Evolutionary conservation across 805 yeast species (phyloP).

Genomic region (Candida mattraensis): DNA sequence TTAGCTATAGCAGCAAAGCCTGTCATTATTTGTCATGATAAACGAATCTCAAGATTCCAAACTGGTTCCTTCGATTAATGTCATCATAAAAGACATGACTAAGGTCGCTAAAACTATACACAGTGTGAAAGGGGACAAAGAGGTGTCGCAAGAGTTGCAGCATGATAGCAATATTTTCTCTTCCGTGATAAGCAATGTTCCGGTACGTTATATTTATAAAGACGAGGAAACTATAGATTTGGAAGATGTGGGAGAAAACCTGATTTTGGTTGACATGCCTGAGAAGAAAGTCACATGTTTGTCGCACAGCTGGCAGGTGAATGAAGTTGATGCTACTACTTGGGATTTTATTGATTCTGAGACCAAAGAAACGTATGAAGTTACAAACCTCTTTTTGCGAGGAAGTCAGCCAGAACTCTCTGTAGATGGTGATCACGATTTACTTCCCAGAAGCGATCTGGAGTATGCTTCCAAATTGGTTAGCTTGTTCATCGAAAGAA

Average conservation of each 20-base stretch:
- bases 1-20: no score
- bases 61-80: no score
- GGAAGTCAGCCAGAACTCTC: slow-evolving; percentile 27
- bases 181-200: slow-evolving; percentile 2
- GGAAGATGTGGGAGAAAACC: slow-evolving; percentile 11
- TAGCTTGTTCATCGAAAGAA: slow-evolving; percentile 23
- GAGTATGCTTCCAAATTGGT: slow-evolving; percentile 22
- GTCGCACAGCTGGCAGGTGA: slow-evolving; percentile 17
- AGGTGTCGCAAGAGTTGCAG: slow-evolving; percentile 1
- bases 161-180: slow-evolving; percentile 1
- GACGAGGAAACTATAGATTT: slow-evolving; percentile 15
- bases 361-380: slow-evolving; percentile 3
- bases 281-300: slow-evolving; percentile 13
- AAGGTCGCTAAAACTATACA: no score
- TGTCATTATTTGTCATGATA: no score
- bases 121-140: no score
- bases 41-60: no score
- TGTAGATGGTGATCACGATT: slow-evolving; percentile 21
- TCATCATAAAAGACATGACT: no score
- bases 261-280: slow-evolving; percentile 1
- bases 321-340: slow-evolving; percentile 2
- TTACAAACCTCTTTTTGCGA: slow-evolving; percentile 13
- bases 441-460: slow-evolving; percentile 24
- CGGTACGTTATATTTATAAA: slow-evolving; percentile 8
- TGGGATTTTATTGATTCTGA: slow-evolving; percentile 21